Conservation (phyloP, 768 basidiomycete genomes). For the Termitomyces sp. region DNA sequence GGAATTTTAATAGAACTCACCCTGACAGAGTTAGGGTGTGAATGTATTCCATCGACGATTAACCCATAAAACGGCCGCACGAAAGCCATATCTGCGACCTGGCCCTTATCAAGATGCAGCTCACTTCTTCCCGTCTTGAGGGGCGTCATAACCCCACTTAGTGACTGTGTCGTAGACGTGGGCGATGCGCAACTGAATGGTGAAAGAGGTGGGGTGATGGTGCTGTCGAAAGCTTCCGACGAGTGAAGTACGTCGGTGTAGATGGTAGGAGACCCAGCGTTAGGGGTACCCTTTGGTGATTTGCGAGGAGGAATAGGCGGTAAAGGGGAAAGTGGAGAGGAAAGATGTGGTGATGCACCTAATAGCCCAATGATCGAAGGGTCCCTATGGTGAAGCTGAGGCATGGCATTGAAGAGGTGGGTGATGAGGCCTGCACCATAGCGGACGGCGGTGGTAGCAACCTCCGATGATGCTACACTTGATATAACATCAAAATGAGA, state of each 20-base stretch:
- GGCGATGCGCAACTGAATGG: slow-evolving; percentile 24
- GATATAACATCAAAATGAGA: slow-evolving; percentile 4
- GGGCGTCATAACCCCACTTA: slow-evolving; percentile 17
- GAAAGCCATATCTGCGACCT: slow-evolving; percentile 49
- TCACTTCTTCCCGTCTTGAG: slow-evolving; percentile 25
- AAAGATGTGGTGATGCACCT: slow-evolving; percentile 66
- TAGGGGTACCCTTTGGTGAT: not conserved
- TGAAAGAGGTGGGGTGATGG: slow-evolving; percentile 50
- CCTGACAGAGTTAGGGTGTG: slow-evolving; percentile 85
- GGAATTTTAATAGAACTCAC: slow-evolving; percentile 35
- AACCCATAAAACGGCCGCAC: slow-evolving; percentile 80
- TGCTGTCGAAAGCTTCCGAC: slow-evolving; percentile 59
- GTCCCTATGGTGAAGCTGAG: slow-evolving; percentile 83
- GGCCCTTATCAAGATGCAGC: slow-evolving; percentile 43
- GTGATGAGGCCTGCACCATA: slow-evolving; percentile 83
- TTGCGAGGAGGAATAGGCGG: slow-evolving; percentile 14
- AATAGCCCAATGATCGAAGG: slow-evolving; percentile 88
- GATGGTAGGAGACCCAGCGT: not conserved
- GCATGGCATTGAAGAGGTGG: slow-evolving; percentile 93
- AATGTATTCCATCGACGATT: slow-evolving; percentile 90
- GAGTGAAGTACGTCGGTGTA: slow-evolving; percentile 22
- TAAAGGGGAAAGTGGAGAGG: slow-evolving; percentile 32
- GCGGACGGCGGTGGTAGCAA: slow-evolving; percentile 65
- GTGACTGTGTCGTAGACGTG: slow-evolving; percentile 8
- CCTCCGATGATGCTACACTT: slow-evolving; percentile 70